A percentile compares a stretch with the other conserved stretches of the same genome.
These are phyloP conservation scores for Trichoderma aggressivum DNA, from an alignment of 2,329 filamentous ascomycete species.

Conservation along the genomic window DNA sequence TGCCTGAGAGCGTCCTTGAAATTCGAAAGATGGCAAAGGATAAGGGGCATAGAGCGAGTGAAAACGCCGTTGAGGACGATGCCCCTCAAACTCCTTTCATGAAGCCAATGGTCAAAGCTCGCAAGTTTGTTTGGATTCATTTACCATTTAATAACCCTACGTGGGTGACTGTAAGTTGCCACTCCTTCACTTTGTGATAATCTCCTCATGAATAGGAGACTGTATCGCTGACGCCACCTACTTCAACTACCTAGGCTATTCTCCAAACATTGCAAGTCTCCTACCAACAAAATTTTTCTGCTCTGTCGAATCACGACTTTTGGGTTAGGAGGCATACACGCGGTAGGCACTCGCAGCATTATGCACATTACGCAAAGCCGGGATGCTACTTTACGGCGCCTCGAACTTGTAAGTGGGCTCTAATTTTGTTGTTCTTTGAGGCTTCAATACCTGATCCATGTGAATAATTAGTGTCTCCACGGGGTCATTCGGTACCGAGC, in stretches of 20 bases:
- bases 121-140: slow-evolving; percentile 58
- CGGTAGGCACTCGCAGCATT: slow-evolving; percentile 47
- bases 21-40: slow-evolving; percentile 28
- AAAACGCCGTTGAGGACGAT: slow-evolving; percentile 31
- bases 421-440: background rate
- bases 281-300: slow-evolving; percentile 36
- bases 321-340: slow-evolving; percentile 48
- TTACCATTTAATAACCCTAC: slow-evolving; percentile 55
- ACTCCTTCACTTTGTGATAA: background rate
- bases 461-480: slow-evolving; percentile 34
- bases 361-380: slow-evolving; percentile 48
- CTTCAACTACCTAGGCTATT: slow-evolving; percentile 38
- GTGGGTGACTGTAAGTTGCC: slow-evolving; percentile 51
- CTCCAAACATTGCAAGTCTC: slow-evolving; percentile 42
- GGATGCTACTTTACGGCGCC: slow-evolving; percentile 46
- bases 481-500: slow-evolving; percentile 29
- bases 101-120: slow-evolving; percentile 33
- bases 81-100: slow-evolving; percentile 29
- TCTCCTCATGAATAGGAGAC: background rate
- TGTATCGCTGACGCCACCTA: background rate
- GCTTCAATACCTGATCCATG: background rate
- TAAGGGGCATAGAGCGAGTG: slow-evolving; percentile 23
- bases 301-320: slow-evolving; percentile 45
- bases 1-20: slow-evolving; percentile 35
- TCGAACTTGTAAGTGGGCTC: slow-evolving; percentile 30